Conservation (phyloP, 495 filamentous ascomycete species). For the Hypoxylon intermedium region DNA sequence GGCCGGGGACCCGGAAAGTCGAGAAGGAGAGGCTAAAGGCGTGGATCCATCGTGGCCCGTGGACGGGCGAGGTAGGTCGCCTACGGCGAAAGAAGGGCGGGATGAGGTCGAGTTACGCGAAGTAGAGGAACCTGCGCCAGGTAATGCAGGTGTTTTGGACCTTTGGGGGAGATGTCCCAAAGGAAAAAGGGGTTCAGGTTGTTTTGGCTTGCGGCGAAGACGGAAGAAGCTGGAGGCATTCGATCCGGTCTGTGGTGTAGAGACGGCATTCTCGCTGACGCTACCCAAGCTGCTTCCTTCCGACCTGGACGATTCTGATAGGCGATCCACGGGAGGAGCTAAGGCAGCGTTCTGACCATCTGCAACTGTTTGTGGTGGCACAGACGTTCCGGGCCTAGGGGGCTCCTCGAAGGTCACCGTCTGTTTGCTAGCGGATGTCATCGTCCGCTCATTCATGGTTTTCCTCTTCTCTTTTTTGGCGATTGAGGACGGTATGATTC, state of each 20-base stretch:
- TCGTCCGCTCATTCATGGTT: conserved; percentile 49
- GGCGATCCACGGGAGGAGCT: conserved; percentile 70
- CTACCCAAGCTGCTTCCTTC: conserved; percentile 67
- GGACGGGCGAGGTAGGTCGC: conserved; percentile 60
- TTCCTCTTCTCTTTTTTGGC: conserved; percentile 51
- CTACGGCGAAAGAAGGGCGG: conserved; percentile 42
- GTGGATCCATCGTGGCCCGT: conserved; percentile 52
- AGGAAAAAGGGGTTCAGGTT: conserved; percentile 80
- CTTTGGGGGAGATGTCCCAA: conserved; percentile 74
- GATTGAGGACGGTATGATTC: conserved; percentile 19
- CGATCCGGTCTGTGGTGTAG: conserved; percentile 65
- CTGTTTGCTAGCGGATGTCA: conserved; percentile 51
- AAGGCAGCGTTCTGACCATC: conserved; percentile 72
- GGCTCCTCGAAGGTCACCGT: conserved; percentile 72
- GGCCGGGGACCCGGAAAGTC: conserved; percentile 55
- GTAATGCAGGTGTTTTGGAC: conserved; percentile 44
- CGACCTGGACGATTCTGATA: conserved; percentile 92
- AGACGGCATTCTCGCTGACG: conserved; percentile 74
- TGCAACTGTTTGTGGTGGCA: conserved; percentile 60
- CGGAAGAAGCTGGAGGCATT: conserved; percentile 78
- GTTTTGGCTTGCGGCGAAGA: conserved; percentile 77
- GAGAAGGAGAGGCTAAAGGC: conserved; percentile 44
- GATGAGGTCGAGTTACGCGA: conserved; percentile 39
- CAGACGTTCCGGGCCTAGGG: conserved; percentile 62
- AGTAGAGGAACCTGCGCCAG: conserved; percentile 45